phyloP scores from a whole-genome alignment of 2,329 filamentous ascomycete genomes.

The Fragosphaeria purpurea region DNA sequence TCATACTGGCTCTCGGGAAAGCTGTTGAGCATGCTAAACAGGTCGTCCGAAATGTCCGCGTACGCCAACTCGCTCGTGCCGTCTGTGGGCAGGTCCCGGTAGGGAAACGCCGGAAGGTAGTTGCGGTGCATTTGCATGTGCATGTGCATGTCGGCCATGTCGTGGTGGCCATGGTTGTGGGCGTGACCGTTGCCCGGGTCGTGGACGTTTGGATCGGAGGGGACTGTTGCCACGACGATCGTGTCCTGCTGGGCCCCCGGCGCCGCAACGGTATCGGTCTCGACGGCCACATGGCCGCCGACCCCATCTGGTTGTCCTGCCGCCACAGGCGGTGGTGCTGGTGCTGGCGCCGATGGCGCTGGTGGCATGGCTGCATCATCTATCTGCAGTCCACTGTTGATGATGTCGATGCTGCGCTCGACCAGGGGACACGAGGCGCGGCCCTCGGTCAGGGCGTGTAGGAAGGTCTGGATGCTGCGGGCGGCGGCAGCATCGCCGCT shows the following conservation, averaged over 20 bases:
- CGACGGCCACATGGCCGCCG: background rate
- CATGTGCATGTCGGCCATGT: background rate
- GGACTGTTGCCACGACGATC: background rate
- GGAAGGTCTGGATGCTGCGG: too few relatives aligned
- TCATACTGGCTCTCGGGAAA: constrained; percentile 14
- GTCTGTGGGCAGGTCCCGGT: constrained; percentile 7
- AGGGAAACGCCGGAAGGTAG: constrained; percentile 15
- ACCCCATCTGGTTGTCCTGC: background rate
- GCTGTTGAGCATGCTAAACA: constrained; percentile 12
- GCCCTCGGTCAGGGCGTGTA: too few relatives aligned
- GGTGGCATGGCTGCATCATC: background rate
- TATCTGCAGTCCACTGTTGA: too few relatives aligned
- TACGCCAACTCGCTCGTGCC: background rate
- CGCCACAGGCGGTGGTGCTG: constrained; percentile 3
- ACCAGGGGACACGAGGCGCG: too few relatives aligned
- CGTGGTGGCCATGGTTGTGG: background rate
- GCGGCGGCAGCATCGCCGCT: too few relatives aligned
- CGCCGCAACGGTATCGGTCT: background rate
- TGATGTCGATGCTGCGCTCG: too few relatives aligned
- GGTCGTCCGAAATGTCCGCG: constrained; percentile 11
- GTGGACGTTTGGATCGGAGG: too few relatives aligned
- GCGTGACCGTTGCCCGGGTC: too few relatives aligned
- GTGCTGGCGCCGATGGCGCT: constrained; percentile 1
- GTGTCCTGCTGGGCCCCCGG: background rate
- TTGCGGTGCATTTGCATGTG: constrained; percentile 3